Percentiles rank a stretch among this genome's conserved stretches.
Evolutionary conservation across 306 rosid species (phyloP).

Genomic region (Benincasa hispida): DNA sequence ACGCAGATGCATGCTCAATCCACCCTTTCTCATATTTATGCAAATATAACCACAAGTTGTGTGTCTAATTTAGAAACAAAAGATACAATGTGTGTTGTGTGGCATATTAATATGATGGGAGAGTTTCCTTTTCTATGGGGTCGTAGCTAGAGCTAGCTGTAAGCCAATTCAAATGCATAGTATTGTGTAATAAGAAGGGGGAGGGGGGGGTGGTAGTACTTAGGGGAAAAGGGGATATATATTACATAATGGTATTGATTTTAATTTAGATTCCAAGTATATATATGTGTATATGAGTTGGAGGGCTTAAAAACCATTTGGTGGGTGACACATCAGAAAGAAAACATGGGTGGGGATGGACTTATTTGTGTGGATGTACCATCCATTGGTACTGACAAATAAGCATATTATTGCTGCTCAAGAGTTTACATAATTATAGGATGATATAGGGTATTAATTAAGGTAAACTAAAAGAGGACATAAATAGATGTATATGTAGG

Average conservation of each 20-base stretch:
- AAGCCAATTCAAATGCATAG: too few relatives aligned
- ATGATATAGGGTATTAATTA: too few relatives aligned
- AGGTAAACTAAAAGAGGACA: too few relatives aligned
- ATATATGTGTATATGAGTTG: constrained; percentile 61
- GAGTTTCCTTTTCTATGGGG: too few relatives aligned
- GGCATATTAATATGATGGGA: neutral
- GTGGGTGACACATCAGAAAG: constrained; percentile 91
- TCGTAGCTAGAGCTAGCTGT: too few relatives aligned
- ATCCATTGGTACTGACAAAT: constrained; percentile 16
- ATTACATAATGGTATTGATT: too few relatives aligned
- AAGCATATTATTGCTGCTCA: neutral
- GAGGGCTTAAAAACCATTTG: constrained; percentile 49
- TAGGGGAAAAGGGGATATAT: neutral
- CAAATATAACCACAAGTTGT: neutral
- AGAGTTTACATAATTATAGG: too few relatives aligned
- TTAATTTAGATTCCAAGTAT: neutral
- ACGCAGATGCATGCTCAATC: neutral
- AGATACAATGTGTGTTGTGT: neutral
- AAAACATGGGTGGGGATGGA: constrained; percentile 21
- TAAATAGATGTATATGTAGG: too few relatives aligned
- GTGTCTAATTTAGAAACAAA: neutral
- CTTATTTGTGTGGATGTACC: constrained; percentile 18
- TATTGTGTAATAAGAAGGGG: too few relatives aligned
- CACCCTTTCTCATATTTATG: neutral
- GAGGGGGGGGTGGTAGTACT: too few relatives aligned